Evolutionary conservation across 148 eudicot genomes (phyloP), one percentile per base, ranked within the genome.

Genomic region (Polygonum aviculare): DNA sequence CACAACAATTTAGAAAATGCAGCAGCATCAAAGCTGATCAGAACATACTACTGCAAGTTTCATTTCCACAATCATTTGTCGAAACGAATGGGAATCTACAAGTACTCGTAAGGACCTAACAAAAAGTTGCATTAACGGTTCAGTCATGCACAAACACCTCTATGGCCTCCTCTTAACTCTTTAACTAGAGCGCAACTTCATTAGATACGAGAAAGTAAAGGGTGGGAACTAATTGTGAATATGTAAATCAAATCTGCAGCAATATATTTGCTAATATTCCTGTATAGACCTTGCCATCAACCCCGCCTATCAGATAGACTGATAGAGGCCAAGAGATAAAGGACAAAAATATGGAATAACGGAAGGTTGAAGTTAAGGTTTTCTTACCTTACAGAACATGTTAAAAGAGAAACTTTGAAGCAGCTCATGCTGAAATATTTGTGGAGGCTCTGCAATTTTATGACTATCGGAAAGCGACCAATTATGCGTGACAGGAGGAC

Each of bases 341-440:
- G 40, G 40, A 67, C 15, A 8, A 36, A 67, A 14, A 67, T 63
- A 67, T 67, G 11, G 22, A 67, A 67, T 6, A 16, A 67, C 31
- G 45, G 72, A 67, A 31, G 8, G 4, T 26, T 63, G 38, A 33
- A 63, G 7, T 31, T 12, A 63, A 63, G 15, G 72, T 35, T 36
- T 33, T 36, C 67, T 31, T 49, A 96, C 99, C 99, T 96, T 96
- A 83, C 98, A 96, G 77, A 96, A 96, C 98, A 96, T 90, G 79
- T 93, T 96, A 75, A 93, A 84, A 51, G 90, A 87, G 87, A 96
- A 96, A 85, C 91, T 89, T 73, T 96, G 99, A 78, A 96, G 97
- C 82, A 96, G 82, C 80, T 93, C 99, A 81, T 96, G 99, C 88
- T 96, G 99, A 82, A 96, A 96, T 85, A 96, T 93, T 83, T 93